Conservation (phyloP, 305 asterid species). For the Solanum chacoense region DNA sequence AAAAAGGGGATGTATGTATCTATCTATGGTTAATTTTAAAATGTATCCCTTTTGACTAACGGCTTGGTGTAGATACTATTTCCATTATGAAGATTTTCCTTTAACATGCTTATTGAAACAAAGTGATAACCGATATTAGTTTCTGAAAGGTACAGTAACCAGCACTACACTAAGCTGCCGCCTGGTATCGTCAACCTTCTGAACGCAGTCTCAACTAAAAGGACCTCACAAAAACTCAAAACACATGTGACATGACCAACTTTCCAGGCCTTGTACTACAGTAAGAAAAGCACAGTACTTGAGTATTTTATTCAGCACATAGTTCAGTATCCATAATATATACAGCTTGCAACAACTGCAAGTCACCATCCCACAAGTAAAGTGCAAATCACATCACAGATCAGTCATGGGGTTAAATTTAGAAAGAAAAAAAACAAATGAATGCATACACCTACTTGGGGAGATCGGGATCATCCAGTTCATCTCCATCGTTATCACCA, state of each 20-base stretch:
- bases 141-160: not conserved
- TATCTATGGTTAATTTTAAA: not conserved
- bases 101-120: not conserved
- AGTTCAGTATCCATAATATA: not conserved
- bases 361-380: not conserved
- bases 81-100: not conserved
- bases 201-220: not conserved
- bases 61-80: not conserved
- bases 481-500: conserved; percentile 42
- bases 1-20: not conserved
- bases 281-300: not conserved
- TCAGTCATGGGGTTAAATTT: not conserved
- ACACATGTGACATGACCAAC: not conserved
- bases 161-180: not conserved
- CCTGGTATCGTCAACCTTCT: not conserved
- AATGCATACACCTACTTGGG: conserved; percentile 65
- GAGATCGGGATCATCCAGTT: conserved; percentile 79
- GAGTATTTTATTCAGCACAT: not conserved
- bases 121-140: not conserved
- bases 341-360: conserved; percentile 3
- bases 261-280: not conserved
- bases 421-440: not conserved
- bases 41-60: not conserved
- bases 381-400: conserved; percentile 26
- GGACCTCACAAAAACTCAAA: not conserved